Percentiles rank a stretch among this genome's conserved stretches.
Evolutionary conservation across 1,139 yeast species (phyloP).

Genomic region (Yamadazyma sp.): DNA sequence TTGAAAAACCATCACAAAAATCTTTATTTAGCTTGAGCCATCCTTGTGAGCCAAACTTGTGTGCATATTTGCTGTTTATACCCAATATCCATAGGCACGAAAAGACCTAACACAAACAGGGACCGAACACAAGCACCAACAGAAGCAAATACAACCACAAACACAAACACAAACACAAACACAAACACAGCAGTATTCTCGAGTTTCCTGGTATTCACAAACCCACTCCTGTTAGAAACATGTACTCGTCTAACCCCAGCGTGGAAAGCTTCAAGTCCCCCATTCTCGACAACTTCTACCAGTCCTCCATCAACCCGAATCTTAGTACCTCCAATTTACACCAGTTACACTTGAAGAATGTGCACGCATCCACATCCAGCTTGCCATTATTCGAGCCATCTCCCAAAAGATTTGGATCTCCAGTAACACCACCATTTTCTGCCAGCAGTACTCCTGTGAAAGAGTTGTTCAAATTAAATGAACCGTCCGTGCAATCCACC

Average conservation of each 20-base stretch:
- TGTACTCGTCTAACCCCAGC: constrained; percentile 19
- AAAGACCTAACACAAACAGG: too few relatives aligned
- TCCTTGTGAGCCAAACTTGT: too few relatives aligned
- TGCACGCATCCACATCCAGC: constrained; percentile 2
- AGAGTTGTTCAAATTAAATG: constrained; percentile 6
- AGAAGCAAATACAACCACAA: too few relatives aligned
- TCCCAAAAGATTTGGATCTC: constrained; percentile 19
- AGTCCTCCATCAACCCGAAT: constrained; percentile 25
- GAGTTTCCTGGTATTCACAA: too few relatives aligned
- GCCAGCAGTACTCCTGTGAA: constrained; percentile 32
- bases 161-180: too few relatives aligned
- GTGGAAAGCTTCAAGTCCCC: constrained; percentile 12
- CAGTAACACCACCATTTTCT: constrained; percentile 41
- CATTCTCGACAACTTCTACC: constrained; percentile 6
- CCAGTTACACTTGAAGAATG: constrained; percentile 14
- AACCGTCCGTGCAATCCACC: background rate
- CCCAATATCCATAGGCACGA: too few relatives aligned
- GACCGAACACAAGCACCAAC: too few relatives aligned
- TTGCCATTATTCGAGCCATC: constrained; percentile 11
- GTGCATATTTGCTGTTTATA: too few relatives aligned
- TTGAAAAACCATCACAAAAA: background rate
- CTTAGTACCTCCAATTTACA: constrained; percentile 30
- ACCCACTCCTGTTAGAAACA: constrained; percentile 2
- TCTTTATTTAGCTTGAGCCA: background rate
- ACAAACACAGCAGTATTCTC: too few relatives aligned